Evolutionary conservation across 2,329 filamentous ascomycete species (phyloP).

Genomic region (Ophiostoma sp.): DNA sequence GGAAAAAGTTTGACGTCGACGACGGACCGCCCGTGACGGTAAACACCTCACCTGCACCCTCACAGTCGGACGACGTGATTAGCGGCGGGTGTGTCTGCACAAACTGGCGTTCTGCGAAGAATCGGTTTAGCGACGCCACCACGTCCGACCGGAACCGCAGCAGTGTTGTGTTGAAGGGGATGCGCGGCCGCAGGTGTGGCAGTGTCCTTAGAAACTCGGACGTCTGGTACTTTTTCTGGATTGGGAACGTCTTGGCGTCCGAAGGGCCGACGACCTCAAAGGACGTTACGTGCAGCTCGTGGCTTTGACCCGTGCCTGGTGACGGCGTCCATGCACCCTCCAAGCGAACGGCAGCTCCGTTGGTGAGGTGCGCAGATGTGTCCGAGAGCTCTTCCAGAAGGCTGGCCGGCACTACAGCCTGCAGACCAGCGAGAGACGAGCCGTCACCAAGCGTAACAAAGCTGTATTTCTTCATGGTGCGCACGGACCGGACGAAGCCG

Average conservation of each 20-base stretch:
- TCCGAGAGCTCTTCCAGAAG: slow-evolving; percentile 53
- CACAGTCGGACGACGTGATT: slow-evolving; percentile 95
- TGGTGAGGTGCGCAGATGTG: slow-evolving; percentile 60
- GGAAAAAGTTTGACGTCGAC: slow-evolving; percentile 63
- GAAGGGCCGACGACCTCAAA: slow-evolving; percentile 74
- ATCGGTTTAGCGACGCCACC: slow-evolving; percentile 69
- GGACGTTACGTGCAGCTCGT: slow-evolving; percentile 75
- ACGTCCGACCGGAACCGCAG: slow-evolving; percentile 80
- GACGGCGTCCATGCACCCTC: slow-evolving; percentile 75
- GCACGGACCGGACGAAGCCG: slow-evolving; percentile 80
- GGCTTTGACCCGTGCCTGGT: slow-evolving; percentile 66
- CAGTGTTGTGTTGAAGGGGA: slow-evolving; percentile 76
- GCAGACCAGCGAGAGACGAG: slow-evolving; percentile 74
- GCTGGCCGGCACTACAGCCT: slow-evolving; percentile 74
- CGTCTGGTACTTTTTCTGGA: slow-evolving; percentile 95
- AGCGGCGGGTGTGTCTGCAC: slow-evolving; percentile 88
- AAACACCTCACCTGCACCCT: slow-evolving; percentile 95
- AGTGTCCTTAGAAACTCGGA: slow-evolving; percentile 84
- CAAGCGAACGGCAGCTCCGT: slow-evolving; percentile 77
- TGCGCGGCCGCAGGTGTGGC: slow-evolving; percentile 81
- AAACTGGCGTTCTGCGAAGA: slow-evolving; percentile 71
- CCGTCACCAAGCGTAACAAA: slow-evolving; percentile 89
- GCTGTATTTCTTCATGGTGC: slow-evolving; percentile 79
- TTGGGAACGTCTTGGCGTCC: slow-evolving; percentile 81
- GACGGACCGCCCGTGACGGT: slow-evolving; percentile 52